These are phyloP conservation scores for Zea mays DNA, from an alignment of 176 grass and related monocot genomes.

Conservation along the genomic window Zm-B73-REFERENCE-NAM-5.0 NC_050097.1:76450001-76450500, in stretches of 20 bases:
- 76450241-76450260: too few relatives aligned
- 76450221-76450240: too few relatives aligned
- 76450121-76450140: too few relatives aligned
- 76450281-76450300: neutral
- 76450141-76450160: neutral
- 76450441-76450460: slow-evolving; percentile 33
- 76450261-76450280: too few relatives aligned
- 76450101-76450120: too few relatives aligned
- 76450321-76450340: neutral
- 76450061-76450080: too few relatives aligned
- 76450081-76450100: too few relatives aligned
- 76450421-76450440: neutral
- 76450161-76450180: neutral
- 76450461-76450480: neutral
- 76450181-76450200: too few relatives aligned
- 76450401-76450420: neutral
- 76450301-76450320: slow-evolving; percentile 17
- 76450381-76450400: neutral
- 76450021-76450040: too few relatives aligned
- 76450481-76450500: neutral
- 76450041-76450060: too few relatives aligned
- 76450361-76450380: neutral
- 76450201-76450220: too few relatives aligned
- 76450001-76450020: too few relatives aligned
- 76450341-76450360: neutral